phyloP scores from a whole-genome alignment of 2,329 filamentous ascomycete genomes.

The Colletotrichum abscissum region DNA sequence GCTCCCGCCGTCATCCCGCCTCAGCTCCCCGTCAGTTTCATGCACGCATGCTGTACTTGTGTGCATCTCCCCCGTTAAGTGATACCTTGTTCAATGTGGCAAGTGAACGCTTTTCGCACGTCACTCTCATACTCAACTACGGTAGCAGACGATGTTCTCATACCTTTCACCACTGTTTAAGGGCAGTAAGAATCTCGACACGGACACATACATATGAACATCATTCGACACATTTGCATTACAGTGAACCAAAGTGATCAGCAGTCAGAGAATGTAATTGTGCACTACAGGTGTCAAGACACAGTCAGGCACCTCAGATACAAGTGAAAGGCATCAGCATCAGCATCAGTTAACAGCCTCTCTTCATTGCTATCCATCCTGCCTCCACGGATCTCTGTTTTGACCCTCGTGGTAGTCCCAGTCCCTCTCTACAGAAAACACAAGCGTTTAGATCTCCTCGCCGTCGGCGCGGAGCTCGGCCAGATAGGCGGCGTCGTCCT shows the following conservation, averaged over 20 bases:
- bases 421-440: background rate
- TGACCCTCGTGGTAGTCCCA: background rate
- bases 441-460: conserved; percentile 36
- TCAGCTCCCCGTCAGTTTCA: no score
- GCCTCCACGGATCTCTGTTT: background rate
- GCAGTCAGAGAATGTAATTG: conserved; percentile 24
- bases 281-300: conserved; percentile 27
- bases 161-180: no score
- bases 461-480: conserved; percentile 38
- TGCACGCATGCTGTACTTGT: no score
- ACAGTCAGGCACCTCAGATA: conserved; percentile 19
- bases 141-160: no score
- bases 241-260: background rate
- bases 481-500: conserved; percentile 34
- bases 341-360: conserved; percentile 23
- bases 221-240: no score
- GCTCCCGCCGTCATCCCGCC: no score
- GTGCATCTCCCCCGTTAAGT: no score
- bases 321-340: conserved; percentile 15
- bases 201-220: no score
- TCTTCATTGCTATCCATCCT: conserved; percentile 4
- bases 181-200: no score
- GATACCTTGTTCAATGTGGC: no score
- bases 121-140: no score
- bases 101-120: no score